Conservation (phyloP, 306 rosid genomes). For the Acacia acuminata region DNA sequence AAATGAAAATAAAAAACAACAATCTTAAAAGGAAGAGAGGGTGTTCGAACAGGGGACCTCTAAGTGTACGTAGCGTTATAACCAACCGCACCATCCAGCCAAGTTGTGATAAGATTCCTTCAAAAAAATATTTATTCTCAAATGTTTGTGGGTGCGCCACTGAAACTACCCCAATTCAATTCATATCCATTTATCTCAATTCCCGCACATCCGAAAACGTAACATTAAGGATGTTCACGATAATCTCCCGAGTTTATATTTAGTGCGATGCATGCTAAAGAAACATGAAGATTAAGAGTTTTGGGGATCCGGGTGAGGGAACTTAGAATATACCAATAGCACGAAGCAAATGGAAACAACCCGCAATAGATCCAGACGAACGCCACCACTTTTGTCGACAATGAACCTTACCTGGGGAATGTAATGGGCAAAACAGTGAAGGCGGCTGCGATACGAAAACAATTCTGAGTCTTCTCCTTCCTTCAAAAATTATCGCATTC, state of each 20-base stretch:
- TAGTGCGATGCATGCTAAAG: not conserved
- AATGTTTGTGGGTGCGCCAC: no score
- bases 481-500: not conserved
- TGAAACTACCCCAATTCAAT: not conserved
- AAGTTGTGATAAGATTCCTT: no score
- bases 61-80: no score
- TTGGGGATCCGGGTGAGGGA: constrained; percentile 20
- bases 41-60: no score
- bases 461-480: not conserved
- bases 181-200: not conserved
- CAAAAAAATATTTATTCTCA: no score
- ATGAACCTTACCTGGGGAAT: not conserved
- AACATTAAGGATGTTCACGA: not conserved
- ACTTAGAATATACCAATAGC: not conserved
- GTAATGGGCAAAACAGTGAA: not conserved
- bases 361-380: not conserved
- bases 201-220: not conserved
- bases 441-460: not conserved
- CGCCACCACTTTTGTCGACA: not conserved
- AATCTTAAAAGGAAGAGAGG: no score
- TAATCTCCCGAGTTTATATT: not conserved
- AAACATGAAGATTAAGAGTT: not conserved
- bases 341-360: not conserved
- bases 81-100: no score
- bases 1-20: no score